Evolutionary conservation across 768 basidiomycete species (phyloP).

Genomic region (Boletus tomentosulus): DNA sequence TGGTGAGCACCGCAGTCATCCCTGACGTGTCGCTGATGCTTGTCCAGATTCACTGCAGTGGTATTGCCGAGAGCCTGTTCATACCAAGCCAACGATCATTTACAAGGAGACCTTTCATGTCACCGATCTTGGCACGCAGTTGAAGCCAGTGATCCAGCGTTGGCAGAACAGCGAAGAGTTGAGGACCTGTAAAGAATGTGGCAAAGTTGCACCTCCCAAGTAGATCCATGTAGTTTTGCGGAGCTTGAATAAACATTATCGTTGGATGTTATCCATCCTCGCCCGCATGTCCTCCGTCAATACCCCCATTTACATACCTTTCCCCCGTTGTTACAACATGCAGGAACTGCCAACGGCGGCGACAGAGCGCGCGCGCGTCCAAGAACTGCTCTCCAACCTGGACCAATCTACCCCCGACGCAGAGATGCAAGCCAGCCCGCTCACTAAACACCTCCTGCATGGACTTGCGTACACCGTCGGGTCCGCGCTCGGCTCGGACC

Average conservation of each 20-base stretch:
- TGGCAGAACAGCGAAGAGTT: conserved; percentile 70
- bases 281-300: too few species aligned
- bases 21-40: neutral
- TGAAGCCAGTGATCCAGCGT: conserved; percentile 84
- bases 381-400: conserved; percentile 11
- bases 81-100: conserved; percentile 67
- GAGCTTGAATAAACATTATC: conserved; percentile 19
- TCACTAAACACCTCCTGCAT: conserved; percentile 43
- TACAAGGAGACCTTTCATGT: conserved; percentile 84
- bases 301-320: too few species aligned
- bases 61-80: conserved; percentile 73
- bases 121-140: conserved; percentile 86
- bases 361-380: conserved; percentile 35
- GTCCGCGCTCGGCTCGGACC: conserved; percentile 50
- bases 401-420: too few species aligned
- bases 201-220: conserved; percentile 55
- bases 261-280: too few species aligned
- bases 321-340: conserved; percentile 43
- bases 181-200: conserved; percentile 72
- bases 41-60: conserved; percentile 82
- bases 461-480: conserved; percentile 58
- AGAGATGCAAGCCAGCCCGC: too few species aligned
- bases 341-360: conserved; percentile 40
- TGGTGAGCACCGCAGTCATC: conserved; percentile 44
- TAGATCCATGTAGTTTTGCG: conserved; percentile 25